Evolutionary conservation across 2,329 filamentous ascomycete genomes (phyloP).

Genomic region (Botrytis cinerea): DNA sequence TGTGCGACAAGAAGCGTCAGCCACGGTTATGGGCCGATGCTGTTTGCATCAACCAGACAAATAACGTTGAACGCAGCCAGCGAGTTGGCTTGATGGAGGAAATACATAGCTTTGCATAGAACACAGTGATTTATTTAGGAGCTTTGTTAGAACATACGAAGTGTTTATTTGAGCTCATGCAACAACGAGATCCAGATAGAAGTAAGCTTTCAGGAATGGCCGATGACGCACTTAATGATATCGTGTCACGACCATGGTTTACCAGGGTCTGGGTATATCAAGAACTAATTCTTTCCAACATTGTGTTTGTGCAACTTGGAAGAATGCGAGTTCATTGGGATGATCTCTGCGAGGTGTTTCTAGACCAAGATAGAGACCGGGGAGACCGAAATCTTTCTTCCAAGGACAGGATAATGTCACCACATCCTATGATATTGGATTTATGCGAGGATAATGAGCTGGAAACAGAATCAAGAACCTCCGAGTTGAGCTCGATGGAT

Average conservation of each 20-base stretch:
- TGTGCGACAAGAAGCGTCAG: background rate
- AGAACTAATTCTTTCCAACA: background rate
- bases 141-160: background rate
- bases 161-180: background rate
- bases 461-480: background rate
- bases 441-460: too few relatives aligned
- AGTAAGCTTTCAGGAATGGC: background rate
- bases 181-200: background rate
- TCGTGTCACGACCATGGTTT: conserved; percentile 8
- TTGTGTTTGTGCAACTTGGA: background rate
- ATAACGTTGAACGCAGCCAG: background rate
- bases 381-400: background rate
- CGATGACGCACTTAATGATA: background rate
- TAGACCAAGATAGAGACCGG: background rate
- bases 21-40: background rate
- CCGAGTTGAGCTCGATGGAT: background rate
- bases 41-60: conserved; percentile 1
- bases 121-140: background rate
- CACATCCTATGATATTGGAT: background rate
- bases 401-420: background rate
- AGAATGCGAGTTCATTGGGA: background rate
- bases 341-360: background rate
- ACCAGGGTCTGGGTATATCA: conserved; percentile 6
- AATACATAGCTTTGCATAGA: background rate
- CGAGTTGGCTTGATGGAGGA: background rate